Evolutionary conservation across 805 yeast species (phyloP).

Genomic region (Isabelozyma pseudorhagii): DNA sequence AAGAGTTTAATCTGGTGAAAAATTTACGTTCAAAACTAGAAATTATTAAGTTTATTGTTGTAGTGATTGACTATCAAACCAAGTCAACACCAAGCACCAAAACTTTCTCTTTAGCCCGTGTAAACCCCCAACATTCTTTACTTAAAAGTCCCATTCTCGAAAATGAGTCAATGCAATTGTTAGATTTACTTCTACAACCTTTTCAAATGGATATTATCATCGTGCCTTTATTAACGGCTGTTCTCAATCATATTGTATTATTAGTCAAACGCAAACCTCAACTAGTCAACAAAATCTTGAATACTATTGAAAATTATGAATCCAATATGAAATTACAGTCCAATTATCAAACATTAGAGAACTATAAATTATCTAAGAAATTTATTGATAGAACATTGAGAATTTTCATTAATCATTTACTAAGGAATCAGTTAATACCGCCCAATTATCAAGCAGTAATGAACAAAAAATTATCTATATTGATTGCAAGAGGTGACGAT

Average conservation of each 20-base stretch:
- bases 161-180: slow-evolving; percentile 63
- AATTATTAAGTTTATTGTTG: slow-evolving; percentile 63
- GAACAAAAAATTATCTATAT: slow-evolving; percentile 23
- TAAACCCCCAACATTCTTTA: slow-evolving; percentile 61
- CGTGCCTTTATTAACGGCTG: slow-evolving; percentile 58
- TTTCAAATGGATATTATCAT: slow-evolving; percentile 56
- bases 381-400: slow-evolving; percentile 62
- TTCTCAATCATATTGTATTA: slow-evolving; percentile 60
- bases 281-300: slow-evolving; percentile 53
- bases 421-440: slow-evolving; percentile 34
- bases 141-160: slow-evolving; percentile 54
- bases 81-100: slow-evolving; percentile 33
- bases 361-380: slow-evolving; percentile 54
- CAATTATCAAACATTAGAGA: slow-evolving; percentile 39
- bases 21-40: slow-evolving; percentile 63
- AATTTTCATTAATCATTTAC: slow-evolving; percentile 37
- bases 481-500: slow-evolving; percentile 37
- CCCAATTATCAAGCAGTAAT: slow-evolving; percentile 25
- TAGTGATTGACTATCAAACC: slow-evolving; percentile 43
- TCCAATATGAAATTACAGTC: slow-evolving; percentile 54
- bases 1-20: slow-evolving; percentile 48
- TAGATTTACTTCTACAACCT: slow-evolving; percentile 61
- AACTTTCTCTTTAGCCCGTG: slow-evolving; percentile 48
- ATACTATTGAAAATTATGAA: slow-evolving; percentile 59
- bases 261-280: slow-evolving; percentile 68